Evolutionary conservation across 225 moss, liverwort and hornwort species (phyloP), one percentile per base, ranked within the genome.

Genomic region (Pleurozium schreberi): DNA sequence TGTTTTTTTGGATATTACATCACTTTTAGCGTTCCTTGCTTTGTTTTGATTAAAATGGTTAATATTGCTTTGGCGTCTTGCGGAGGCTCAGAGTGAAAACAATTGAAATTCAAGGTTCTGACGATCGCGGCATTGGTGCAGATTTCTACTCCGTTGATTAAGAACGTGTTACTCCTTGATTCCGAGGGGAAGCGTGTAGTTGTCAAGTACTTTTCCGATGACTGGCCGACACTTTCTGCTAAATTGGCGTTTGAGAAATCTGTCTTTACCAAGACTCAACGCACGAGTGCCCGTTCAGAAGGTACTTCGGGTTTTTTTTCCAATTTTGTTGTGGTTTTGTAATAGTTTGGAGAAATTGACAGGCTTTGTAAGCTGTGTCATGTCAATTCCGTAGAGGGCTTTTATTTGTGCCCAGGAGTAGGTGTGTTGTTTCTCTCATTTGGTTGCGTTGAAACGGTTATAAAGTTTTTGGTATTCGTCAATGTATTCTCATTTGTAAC

Each of bases 181-280:
- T 86, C 94, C 33, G 95, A 97, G 83, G 97, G 96, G 64, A 97
- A 97, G 93, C 95, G 96, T 38, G 96, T 95, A 84, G 96, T 95
- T 80, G 93, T 96, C 59, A 97, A 96, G 95, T 97, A 97, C 60
- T 96, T 87, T 82, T 93, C 94, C 70, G 96, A 96, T 60, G 96
- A 97, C 89, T 97, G 96, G 96, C 76, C 94, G 40, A 95, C 86
- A 47, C 90, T 94, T 82, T 93, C 93, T 88, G 90, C 95, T 18
- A 97, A 97, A 93, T 74, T 95, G 90, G 92, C 95, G 36, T 95
- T 94, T 87, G 97, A 97, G 90, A 97, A 95, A 89, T 95, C 96
- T 34, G 84, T 95, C 53, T 96, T 95, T 28, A 55, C 88, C 22
- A 91, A 93, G 86, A 93, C 93, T 33, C 91, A 93, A 91, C 87